A percentile compares a stretch with the other conserved stretches of the same genome.
These are phyloP conservation scores for Talaromyces amestolkiae DNA, from an alignment of 2,329 filamentous ascomycete species.

Conservation along the genomic window DNA sequence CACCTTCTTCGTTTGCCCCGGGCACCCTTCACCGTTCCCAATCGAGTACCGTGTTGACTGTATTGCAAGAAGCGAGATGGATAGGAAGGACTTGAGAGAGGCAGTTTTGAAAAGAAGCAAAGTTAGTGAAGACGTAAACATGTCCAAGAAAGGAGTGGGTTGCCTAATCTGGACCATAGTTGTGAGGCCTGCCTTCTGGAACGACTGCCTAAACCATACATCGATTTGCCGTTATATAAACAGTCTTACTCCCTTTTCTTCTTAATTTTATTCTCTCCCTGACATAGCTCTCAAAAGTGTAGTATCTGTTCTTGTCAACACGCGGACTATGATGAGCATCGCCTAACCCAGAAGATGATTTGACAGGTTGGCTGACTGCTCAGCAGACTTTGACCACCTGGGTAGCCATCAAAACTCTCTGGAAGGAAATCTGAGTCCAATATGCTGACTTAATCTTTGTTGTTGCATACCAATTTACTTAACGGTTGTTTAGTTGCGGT, in stretches of 20 bases:
- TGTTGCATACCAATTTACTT: no score
- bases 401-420: background rate
- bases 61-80: background rate
- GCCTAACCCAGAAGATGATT: background rate
- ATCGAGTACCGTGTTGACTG: background rate
- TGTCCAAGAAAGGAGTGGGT: background rate
- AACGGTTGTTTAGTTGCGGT: background rate
- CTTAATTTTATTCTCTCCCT: background rate
- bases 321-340: background rate
- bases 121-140: background rate
- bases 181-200: background rate
- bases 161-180: background rate
- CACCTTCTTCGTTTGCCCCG: background rate
- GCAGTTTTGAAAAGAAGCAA: background rate
- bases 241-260: background rate
- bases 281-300: background rate
- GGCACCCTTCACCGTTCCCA: background rate
- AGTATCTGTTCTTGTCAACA: background rate
- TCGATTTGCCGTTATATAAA: background rate
- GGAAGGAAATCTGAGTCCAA: background rate
- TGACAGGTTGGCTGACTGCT: background rate
- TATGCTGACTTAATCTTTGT: background rate
- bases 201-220: background rate
- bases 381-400: background rate
- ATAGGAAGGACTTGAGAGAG: background rate